Evolutionary conservation across 176 grass and related monocot genomes (phyloP), one percentile per base, ranked within the genome.

Genomic region (Eragrostis nindensis): DNA sequence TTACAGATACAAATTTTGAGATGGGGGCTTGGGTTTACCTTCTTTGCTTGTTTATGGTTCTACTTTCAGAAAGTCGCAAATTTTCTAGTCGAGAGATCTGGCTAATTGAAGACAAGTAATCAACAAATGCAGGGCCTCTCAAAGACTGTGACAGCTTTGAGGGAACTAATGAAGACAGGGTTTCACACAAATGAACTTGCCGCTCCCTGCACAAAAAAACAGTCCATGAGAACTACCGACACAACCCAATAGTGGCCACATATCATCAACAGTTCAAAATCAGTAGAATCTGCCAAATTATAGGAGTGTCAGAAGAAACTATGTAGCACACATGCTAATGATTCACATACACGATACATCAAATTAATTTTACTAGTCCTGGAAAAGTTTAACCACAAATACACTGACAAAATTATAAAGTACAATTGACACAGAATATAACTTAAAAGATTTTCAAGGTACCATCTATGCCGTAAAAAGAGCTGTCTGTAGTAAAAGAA

Each of bases 1-100:
- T 65, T 62, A 38, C 54, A 70, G 53, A 77, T 52, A 11, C 15
- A 11, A 71, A 29, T 78, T 36, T 78, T 36, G 32, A 36, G 32
- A 4, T 4, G 4, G 32, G 32, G 61, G 19, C 46, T 57, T 9
- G 41, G 11, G 36, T 40, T 40, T 89, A 98, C 95, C 95, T 95
- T 82, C 84, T 83, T 62, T 68, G 83, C 29, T 70, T 63, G 66
- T 76, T 83, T 75, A 65, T 61, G 6, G 57, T 71, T 80, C 64
- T 78, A 87, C 46, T 87, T 67, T 86, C 77, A 73, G 82, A 91
- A 59, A 98, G 70, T 36, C 88, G 87, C 70, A 81, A 86, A 45
- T 81, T 87, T 82, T 98, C 92, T 41, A 95, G 75, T 75, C 66
- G 82, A 9, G 95, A 94, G 61, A 98, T 98, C 66, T 84, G 86